phyloP scores from a whole-genome alignment of 352 stramenopile genomes.

The Globisporangium polare region DNA sequence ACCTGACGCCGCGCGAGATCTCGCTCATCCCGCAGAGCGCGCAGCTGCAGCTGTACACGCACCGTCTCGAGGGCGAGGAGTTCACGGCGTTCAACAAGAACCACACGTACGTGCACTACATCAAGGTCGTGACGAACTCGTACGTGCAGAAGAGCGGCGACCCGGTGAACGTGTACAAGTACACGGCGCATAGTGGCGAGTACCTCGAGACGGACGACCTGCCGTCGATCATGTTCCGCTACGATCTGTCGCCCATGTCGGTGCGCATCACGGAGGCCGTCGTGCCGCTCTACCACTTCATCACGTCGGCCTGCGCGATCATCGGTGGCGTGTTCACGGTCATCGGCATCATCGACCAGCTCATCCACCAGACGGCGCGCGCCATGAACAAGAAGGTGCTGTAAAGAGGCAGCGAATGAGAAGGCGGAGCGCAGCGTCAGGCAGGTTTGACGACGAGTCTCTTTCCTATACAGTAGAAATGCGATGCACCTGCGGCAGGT shows the following conservation, averaged over 20 bases:
- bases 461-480: neutral
- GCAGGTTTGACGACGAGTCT: neutral
- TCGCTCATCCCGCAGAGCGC: slow-evolving; percentile 85
- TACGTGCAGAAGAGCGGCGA: slow-evolving; percentile 69
- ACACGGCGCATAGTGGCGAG: slow-evolving; percentile 88
- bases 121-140: slow-evolving; percentile 96
- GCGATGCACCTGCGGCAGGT: neutral
- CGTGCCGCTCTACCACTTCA: slow-evolving; percentile 94
- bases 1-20: slow-evolving; percentile 42
- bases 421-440: neutral
- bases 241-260: slow-evolving; percentile 90
- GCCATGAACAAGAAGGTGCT: slow-evolving; percentile 89
- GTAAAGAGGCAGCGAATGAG: slow-evolving; percentile 29
- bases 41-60: slow-evolving; percentile 90
- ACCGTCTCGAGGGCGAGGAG: slow-evolving; percentile 89
- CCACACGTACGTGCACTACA: slow-evolving; percentile 98
- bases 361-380: slow-evolving; percentile 82
- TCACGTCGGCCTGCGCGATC: slow-evolving; percentile 94
- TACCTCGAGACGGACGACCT: slow-evolving; percentile 85
- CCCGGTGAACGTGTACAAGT: slow-evolving; percentile 83
- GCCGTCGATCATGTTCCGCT: slow-evolving; percentile 90
- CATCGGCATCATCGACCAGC: slow-evolving; percentile 91
- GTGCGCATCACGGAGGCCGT: slow-evolving; percentile 93
- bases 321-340: slow-evolving; percentile 96
- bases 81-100: slow-evolving; percentile 93